Percentiles rank a stretch among this genome's conserved stretches.
phyloP scores from a whole-genome alignment of 169 alveolate species.

The Plasmodium vivax region DNA sequence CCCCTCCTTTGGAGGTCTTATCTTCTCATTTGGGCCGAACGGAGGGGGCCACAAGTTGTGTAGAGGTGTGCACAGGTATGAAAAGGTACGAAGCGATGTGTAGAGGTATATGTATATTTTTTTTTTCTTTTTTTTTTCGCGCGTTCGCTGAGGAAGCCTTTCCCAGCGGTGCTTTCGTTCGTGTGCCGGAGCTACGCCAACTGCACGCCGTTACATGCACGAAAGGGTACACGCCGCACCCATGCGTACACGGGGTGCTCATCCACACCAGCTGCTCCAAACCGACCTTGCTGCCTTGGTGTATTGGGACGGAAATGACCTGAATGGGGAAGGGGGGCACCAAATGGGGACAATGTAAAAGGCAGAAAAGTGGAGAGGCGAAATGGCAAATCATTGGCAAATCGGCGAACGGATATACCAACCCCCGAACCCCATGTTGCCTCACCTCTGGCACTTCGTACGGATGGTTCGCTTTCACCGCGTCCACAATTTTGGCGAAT shows the following conservation, averaged over 20 bases:
- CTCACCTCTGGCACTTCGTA: conserved; percentile 71
- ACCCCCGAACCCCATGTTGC: not conserved
- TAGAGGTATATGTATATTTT: not conserved
- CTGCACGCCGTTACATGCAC: not conserved
- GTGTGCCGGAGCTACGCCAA: not conserved
- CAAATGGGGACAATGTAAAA: not conserved
- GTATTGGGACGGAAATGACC: conserved; percentile 73
- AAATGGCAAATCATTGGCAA: not conserved
- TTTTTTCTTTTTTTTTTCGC: not conserved
- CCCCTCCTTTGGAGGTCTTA: not conserved
- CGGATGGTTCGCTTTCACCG: conserved; percentile 64
- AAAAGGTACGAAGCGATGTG: not conserved
- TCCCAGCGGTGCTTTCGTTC: not conserved
- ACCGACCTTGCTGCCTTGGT: conserved; percentile 60
- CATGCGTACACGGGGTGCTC: not conserved
- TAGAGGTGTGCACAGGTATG: not conserved
- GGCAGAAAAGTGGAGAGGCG: not conserved
- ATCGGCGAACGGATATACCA: not conserved
- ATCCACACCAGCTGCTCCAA: not conserved
- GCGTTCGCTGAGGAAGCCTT: not conserved
- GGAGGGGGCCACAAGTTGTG: not conserved
- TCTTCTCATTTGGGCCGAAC: not conserved
- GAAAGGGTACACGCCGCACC: not conserved
- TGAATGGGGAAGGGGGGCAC: not conserved
- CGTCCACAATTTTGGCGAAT: conserved; percentile 33